phyloP scores from a whole-genome alignment of 768 basidiomycete species.

The Kwoniella dejecticola region DNA sequence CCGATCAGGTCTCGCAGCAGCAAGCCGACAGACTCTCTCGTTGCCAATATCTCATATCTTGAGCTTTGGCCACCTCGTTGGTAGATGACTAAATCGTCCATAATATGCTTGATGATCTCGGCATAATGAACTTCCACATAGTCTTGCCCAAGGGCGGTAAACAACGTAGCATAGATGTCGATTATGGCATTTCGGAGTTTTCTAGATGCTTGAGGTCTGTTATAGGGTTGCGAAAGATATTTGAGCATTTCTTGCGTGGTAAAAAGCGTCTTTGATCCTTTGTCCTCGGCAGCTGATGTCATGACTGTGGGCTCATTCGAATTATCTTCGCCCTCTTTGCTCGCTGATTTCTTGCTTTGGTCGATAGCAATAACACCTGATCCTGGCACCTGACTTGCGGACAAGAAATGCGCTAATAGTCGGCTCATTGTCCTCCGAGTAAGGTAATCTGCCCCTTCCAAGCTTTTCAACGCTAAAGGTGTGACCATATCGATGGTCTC shows the following conservation, averaged over 20 bases:
- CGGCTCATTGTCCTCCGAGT: conserved; percentile 78
- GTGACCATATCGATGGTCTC: conserved; percentile 78
- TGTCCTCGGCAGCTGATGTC: conserved; percentile 59
- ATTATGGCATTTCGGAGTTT: conserved; percentile 81
- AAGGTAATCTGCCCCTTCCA: conserved; percentile 80
- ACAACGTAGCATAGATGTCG: conserved; percentile 79
- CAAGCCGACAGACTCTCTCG: conserved; percentile 72
- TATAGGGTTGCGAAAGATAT: conserved; percentile 78
- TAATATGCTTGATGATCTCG: conserved; percentile 73
- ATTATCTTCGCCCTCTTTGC: conserved; percentile 61
- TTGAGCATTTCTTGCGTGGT: conserved; percentile 76
- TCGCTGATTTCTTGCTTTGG: conserved; percentile 59
- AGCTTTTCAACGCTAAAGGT: conserved; percentile 66
- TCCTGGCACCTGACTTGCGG: conserved; percentile 75
- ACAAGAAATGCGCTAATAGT: conserved; percentile 79
- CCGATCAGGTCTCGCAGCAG: conserved; percentile 84
- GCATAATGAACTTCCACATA: conserved; percentile 85
- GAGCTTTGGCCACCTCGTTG: conserved; percentile 58
- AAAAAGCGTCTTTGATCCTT: conserved; percentile 69
- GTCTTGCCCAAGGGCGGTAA: conserved; percentile 70
- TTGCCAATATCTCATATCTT: conserved; percentile 73
- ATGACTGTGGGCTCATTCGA: conserved; percentile 64
- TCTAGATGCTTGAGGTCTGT: conserved; percentile 68
- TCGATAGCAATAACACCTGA: conserved; percentile 58
- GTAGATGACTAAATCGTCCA: conserved; percentile 72